Base-by-base conservation (phyloP, 495 filamentous ascomycete genomes). In the Aspergillus nanangensis region DNA sequence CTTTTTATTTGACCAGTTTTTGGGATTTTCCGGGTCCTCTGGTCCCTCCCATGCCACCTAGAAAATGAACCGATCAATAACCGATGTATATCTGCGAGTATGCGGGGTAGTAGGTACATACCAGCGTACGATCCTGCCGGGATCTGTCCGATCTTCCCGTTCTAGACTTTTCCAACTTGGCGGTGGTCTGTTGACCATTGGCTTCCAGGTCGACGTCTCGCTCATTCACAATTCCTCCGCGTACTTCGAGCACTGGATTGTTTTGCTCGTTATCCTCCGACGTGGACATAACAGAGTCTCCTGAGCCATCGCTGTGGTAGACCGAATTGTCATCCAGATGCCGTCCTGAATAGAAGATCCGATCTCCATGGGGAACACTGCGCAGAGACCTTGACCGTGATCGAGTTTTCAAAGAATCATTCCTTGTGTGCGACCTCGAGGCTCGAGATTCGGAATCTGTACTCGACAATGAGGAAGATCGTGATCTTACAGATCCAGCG, bases 31-130 rank as follows among this genome's bases (percentile, higher is more conserved):
- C 0, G 71, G 69, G 47, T 85, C 81, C 24, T 76, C 67, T 4
- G 77, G 71, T 0, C 78, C 71, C 20, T 76, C 63, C 78, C 76
- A 84, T 3, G 71, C 73, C 3, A 77, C 73, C 68, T 76, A n/a
- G n/a, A n/a, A n/a, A n/a, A n/a, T n/a, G n/a, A n/a, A n/a, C n/a
- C n/a, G 18, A 4, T 10, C 8, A 13, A 37, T 60, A 32, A 56
- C 34, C 41, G 45, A 13, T 25, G 7, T 35, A 2, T 15, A 2
- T 14, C 10, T 8, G 2, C 35, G 0, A 34, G 49, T 52, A 21
- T 4, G n/a, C n/a, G 13, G 20, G n/a, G 33, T 18, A 5, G 19
- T 18, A 37, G n/a, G n/a, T 5, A 47, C 56, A 17, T 52, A 67
- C 64, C 21, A 69, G 38, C 24, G 60, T 66, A 0, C 53, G 21